Evolutionary conservation across 176 grass and related monocot genomes (phyloP).

Genomic region (Carex pumila): DNA sequence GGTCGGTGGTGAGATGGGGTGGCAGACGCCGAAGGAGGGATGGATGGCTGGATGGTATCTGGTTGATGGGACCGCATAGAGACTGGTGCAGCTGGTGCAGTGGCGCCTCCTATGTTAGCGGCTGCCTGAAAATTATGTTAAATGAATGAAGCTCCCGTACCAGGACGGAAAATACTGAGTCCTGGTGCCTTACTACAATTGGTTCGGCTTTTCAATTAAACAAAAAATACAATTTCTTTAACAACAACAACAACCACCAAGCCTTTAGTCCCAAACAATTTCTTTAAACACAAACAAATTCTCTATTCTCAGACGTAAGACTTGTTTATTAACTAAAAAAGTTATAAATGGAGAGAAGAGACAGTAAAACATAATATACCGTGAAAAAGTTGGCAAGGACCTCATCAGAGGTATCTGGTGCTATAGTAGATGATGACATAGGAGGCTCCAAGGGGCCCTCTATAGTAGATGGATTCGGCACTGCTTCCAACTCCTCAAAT

Average conservation of each 20-base stretch:
- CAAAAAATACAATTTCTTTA: neutral
- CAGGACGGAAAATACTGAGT: neutral
- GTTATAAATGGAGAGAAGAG: neutral
- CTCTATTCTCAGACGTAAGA: neutral
- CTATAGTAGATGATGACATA: conserved; percentile 18
- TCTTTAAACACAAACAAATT: neutral
- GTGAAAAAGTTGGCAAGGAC: conserved; percentile 44
- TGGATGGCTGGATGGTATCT: conserved; percentile 22
- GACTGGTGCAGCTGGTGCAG: conserved; percentile 30
- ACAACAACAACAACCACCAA: no score
- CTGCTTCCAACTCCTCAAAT: conserved; percentile 75
- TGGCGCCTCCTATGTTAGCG: conserved; percentile 28
- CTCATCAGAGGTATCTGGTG: conserved; percentile 52
- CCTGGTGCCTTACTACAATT: conserved; percentile 4
- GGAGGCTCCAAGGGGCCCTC: conserved; percentile 65
- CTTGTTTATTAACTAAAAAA: conserved; percentile 2
- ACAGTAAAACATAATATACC: conserved; percentile 31
- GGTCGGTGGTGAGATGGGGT: conserved; percentile 29
- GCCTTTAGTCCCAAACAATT: neutral
- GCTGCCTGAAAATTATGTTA: conserved; percentile 34
- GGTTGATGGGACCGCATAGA: conserved; percentile 26
- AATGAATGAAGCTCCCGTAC: neutral
- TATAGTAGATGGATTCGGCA: conserved; percentile 58
- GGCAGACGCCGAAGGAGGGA: conserved; percentile 29
- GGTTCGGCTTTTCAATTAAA: neutral